These are phyloP conservation scores for Trichoderma aggressivum DNA, from an alignment of 2,329 filamentous ascomycete genomes.

Conservation along the genomic window DNA sequence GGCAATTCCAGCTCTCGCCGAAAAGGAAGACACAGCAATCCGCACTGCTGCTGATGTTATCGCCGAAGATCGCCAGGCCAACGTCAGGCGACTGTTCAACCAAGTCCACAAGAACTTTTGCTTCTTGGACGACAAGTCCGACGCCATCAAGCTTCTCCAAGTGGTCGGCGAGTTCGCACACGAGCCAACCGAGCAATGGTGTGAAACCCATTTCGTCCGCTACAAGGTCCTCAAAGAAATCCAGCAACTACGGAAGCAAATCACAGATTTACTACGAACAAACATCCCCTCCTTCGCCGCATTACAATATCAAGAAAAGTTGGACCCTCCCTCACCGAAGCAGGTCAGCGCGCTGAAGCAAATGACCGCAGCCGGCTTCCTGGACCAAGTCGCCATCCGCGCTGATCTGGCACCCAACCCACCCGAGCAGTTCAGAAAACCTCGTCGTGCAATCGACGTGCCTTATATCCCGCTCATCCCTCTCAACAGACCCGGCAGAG, in stretches of 20 bases:
- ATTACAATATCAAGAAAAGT: constrained; percentile 53
- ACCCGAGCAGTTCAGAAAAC: constrained; percentile 63
- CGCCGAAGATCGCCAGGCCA: constrained; percentile 66
- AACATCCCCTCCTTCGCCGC: constrained; percentile 66
- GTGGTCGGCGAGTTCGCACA: constrained; percentile 85
- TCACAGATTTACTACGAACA: constrained; percentile 73
- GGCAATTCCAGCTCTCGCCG: constrained; percentile 57
- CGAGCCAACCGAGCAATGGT: constrained; percentile 69
- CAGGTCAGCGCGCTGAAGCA: constrained; percentile 81
- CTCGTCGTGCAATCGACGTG: constrained; percentile 84
- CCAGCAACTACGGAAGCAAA: constrained; percentile 75
- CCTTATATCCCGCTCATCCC: constrained; percentile 85
- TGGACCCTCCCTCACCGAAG: constrained; percentile 59
- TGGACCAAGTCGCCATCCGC: constrained; percentile 91
- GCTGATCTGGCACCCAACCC: constrained; percentile 78
- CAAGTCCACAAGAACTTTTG: constrained; percentile 75
- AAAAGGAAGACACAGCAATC: constrained; percentile 46
- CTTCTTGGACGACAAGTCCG: constrained; percentile 75
- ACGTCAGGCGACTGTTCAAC: constrained; percentile 59
- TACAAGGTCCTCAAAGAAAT: constrained; percentile 86
- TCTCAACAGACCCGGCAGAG: constrained; percentile 44
- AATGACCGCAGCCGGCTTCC: constrained; percentile 86
- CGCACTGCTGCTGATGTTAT: constrained; percentile 66
- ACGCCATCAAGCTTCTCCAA: constrained; percentile 86
- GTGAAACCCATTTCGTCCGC: constrained; percentile 77